Conservation (phyloP, 495 filamentous ascomycete genomes). For the Penicillium canariense region DNA sequence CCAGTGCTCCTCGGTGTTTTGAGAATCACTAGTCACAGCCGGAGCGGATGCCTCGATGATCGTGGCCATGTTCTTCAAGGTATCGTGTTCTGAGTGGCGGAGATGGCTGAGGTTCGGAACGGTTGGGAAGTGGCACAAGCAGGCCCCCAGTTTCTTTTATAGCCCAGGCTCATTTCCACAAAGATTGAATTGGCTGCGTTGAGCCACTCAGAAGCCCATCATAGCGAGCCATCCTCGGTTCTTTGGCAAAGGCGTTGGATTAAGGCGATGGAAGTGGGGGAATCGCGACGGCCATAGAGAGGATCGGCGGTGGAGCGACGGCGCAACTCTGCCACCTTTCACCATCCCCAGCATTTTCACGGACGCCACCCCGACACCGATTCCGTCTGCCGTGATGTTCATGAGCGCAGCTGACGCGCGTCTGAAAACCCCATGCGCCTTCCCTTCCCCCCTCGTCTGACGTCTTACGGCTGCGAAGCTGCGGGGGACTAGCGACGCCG, state of each 20-base stretch:
- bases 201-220: background rate
- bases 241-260: background rate
- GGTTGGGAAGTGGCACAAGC: background rate
- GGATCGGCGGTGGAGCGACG: background rate
- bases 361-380: background rate
- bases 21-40: background rate
- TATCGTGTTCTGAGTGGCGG: background rate
- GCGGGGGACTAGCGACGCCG: background rate
- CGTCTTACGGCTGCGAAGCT: background rate
- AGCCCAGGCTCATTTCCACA: background rate
- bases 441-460: background rate
- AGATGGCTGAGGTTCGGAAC: background rate
- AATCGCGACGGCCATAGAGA: constrained; percentile 23
- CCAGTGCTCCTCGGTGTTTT: constrained; percentile 9
- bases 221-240: background rate
- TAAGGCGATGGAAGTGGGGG: constrained; percentile 16
- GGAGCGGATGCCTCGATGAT: background rate
- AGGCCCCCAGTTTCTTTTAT: background rate
- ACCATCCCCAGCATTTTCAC: constrained; percentile 5
- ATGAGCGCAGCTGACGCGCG: background rate
- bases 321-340: constrained; percentile 5
- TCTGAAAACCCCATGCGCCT: background rate
- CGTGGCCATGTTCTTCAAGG: constrained; percentile 10
- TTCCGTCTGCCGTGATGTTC: background rate
- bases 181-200: background rate